Evolutionary conservation across 345 rosid species (phyloP), one percentile per base, ranked within the genome.

Genomic region (Nephelium lappaceum): DNA sequence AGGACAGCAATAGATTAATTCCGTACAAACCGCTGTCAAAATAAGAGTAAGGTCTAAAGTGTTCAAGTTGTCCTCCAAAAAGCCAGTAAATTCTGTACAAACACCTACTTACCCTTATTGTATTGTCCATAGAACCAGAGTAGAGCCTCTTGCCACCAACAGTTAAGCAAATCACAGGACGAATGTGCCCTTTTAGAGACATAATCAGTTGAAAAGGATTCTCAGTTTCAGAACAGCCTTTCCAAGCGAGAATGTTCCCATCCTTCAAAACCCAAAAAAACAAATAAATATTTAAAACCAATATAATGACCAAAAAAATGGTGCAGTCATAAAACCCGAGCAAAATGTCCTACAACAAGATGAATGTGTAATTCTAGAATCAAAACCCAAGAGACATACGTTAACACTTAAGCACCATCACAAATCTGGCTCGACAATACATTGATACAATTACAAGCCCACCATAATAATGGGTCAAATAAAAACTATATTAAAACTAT

Each of bases 101-200:
- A 38, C 23, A 15, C 53, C 15, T 41, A 42, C 77, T 73, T 60
- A 41, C 67, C 57, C 77, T 60, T 61, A 73, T 73, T 0, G 57
- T 73, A 61, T 60, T 73, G 23, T 73, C 77, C 67, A 73, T 61
- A 38, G 68, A 73, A 41, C 76, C 55, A 60, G 77, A 73, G n/a
- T 73, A 73, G 21, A 73, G 57, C 77, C 51, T 73, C 51, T 23
- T 73, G 39, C 51, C 68, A 42, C 68, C 68, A 73, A 73, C 77
- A 41, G 68, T 3, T 58, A 73, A 41, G 42, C 68, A 73, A 41
- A 39, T 23, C 57, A 73, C 77, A 21, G 53, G 14, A 23, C 19
- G 55, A 3, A 8, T 41, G 57, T 73, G 77, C 21, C 68, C 77
- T 73, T 43, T 73, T 16, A 73, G 25, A 60, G 21, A 60, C 23